Base-by-base conservation (phyloP, 176 grass and related monocot species). In the Eleusine indica region DNA sequence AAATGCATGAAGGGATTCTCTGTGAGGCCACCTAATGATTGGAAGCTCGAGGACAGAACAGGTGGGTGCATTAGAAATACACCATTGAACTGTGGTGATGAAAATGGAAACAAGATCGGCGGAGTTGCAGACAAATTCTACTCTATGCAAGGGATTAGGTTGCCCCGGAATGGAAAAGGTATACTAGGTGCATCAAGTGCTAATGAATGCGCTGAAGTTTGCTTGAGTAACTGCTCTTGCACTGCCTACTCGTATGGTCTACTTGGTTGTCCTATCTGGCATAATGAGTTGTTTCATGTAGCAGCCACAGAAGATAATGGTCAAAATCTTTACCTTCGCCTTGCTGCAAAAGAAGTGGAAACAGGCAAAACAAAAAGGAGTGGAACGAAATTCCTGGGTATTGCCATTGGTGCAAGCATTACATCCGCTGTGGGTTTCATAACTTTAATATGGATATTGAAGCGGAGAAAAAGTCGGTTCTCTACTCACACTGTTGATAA, bases 291-390 rank as follows among this genome's bases (percentile, higher is more conserved):
- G n/a, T 66, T 87, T 15, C 83, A 94, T 73, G 62, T 91, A 53
- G 58, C 49, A 25, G 25, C 25, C 32, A 73, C 70, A 52, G 49
- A 52, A 43, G 25, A 29, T 40, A 47, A 57, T 35, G 89, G 47
- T 41, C 80, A 83, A 66, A 85, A 73, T 30, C 68, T 91, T 28
- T 85, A 89, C 56, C 86, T 91, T 84, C 89, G 92, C 3, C 73
- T 94, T 32, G 81, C 89, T 29, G 82, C 92, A 41, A 71, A 69
- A 29, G 84, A 94, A 68, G 7, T 94, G 0, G 18, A 84, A 15
- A 71, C 12, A 47, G 18, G 4, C 6, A 61, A 80, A 60, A 68
- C 62, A 0, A 83, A 84, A 7, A 88, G 64, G 37, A 80, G 2
- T 15, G 29, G 52, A 25, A 25, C 0, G 29, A 44, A 65, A 12